Conservation (phyloP, 2,329 filamentous ascomycete species). For the Alternaria solani region DNA sequence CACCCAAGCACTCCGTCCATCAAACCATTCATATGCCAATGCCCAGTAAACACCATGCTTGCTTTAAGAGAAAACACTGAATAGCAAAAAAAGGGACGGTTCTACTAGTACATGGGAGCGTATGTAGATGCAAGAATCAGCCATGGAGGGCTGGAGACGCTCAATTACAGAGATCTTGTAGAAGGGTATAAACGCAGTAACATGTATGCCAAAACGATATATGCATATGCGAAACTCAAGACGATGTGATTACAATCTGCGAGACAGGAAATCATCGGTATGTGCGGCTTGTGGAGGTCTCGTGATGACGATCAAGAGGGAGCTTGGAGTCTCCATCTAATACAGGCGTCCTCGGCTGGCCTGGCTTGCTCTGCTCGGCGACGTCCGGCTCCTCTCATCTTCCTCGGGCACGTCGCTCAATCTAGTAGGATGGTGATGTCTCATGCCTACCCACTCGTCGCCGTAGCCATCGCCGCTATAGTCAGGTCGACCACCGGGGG, state of each 20-base stretch:
- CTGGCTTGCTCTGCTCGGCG: constrained; percentile 49
- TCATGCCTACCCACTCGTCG: constrained; percentile 48
- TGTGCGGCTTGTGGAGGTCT: background rate
- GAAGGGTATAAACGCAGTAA: constrained; percentile 19
- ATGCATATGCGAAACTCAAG: constrained; percentile 11
- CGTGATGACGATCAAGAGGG: background rate
- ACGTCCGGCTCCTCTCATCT: constrained; percentile 50
- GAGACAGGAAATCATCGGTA: background rate
- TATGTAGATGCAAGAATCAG: constrained; percentile 10
- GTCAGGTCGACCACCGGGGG: constrained; percentile 36
- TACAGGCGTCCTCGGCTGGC: constrained; percentile 38
- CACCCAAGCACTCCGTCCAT: background rate
- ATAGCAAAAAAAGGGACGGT: background rate
- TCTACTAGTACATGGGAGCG: constrained; percentile 23
- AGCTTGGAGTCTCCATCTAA: constrained; percentile 16
- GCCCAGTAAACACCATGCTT: constrained; percentile 25
- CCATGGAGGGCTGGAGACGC: background rate
- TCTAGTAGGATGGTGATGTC: constrained; percentile 51
- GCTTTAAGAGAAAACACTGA: constrained; percentile 1
- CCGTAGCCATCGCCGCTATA: constrained; percentile 51
- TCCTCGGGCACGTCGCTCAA: constrained; percentile 53
- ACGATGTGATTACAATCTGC: background rate
- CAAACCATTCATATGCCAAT: constrained; percentile 6
- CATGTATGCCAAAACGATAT: constrained; percentile 13
- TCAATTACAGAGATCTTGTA: constrained; percentile 13